Base-by-base conservation (phyloP, 2,329 filamentous ascomycete genomes). In the Cordyceps cicadae region DNA sequence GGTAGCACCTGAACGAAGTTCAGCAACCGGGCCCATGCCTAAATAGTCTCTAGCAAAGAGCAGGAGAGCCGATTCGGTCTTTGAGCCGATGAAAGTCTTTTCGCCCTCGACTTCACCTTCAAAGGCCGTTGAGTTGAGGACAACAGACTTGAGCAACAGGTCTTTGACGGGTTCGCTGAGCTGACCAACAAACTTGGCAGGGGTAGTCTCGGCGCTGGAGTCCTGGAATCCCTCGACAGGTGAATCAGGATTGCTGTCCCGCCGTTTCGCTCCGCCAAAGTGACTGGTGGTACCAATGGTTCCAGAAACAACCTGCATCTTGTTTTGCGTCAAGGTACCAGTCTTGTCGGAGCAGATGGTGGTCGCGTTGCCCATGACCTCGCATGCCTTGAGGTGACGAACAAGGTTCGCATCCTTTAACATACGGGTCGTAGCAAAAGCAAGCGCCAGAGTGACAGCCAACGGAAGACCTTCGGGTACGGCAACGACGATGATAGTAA, bases 301-400 rank as follows among this genome's bases (percentile, higher is more conserved):
- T 55, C 80, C 84, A 3, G 84, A 78, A 37, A 87, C 84, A 15
- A 87, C 82, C 62, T 83, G 83, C 85, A 87, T 87, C 71, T 86
- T 86, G 70, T 87, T 87, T 68, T 87, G 84, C 0, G 85, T 87
- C 54, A 87, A 72, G 5, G 85, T 87, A 52, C 85, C 85, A 0
- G 85, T 87, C 73, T 87, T 87, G 74, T 87, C 85, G 0, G 84
- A 87, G 72, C 85, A 87, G 55, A 87, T 87, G 0, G 83, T 85
- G 0, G 87, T 89, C 7, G 87, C 88, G 68, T 90, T 91, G 57
- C 88, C 88, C 88, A 91, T 91, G 51, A 89, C 89, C 71, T 91
- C 88, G 67, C 88, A 91, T 24, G 88, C 87, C 68, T 89, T 88
- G 61, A 92, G 79, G 61, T 90, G 86, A 41, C 88, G 85, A 50